These are phyloP conservation scores for Exophiala viscosa DNA, from an alignment of 2,329 filamentous ascomycete species.

Conservation along the genomic window DNA sequence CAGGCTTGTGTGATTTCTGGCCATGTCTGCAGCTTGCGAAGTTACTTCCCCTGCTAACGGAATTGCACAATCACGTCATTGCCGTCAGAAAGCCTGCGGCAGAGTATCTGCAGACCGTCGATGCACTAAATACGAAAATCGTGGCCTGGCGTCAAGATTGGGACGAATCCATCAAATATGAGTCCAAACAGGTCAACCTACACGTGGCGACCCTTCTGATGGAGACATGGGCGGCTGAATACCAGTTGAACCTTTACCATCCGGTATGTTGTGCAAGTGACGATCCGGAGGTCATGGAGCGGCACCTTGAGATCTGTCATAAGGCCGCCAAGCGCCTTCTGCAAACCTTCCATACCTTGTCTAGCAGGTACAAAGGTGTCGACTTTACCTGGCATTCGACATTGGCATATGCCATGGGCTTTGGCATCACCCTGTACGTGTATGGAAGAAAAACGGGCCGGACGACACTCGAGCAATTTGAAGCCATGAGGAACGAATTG, in stretches of 20 bases:
- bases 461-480: constrained; percentile 26
- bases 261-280: constrained; percentile 46
- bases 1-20: constrained; percentile 62
- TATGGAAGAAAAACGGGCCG: constrained; percentile 18
- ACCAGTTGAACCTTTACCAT: constrained; percentile 51
- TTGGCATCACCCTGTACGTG: constrained; percentile 26
- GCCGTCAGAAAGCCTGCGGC: constrained; percentile 60
- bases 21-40: constrained; percentile 65
- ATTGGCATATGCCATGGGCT: constrained; percentile 25
- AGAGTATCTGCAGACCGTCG: constrained; percentile 62
- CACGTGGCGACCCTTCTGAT: constrained; percentile 49
- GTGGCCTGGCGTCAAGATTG: constrained; percentile 61
- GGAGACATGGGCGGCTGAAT: constrained; percentile 48
- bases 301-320: constrained; percentile 33
- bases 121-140: constrained; percentile 62
- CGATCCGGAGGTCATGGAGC: constrained; percentile 31
- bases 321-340: constrained; percentile 32
- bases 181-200: constrained; percentile 41
- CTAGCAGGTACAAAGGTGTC: constrained; percentile 27
- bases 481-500: constrained; percentile 28
- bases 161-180: constrained; percentile 51
- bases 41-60: constrained; percentile 63
- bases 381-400: constrained; percentile 30
- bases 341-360: constrained; percentile 28
- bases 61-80: constrained; percentile 75